Evolutionary conservation across 2,329 filamentous ascomycete species (phyloP), one percentile per base, ranked within the genome.

Genomic region (Lasiodiplodia citricola): DNA sequence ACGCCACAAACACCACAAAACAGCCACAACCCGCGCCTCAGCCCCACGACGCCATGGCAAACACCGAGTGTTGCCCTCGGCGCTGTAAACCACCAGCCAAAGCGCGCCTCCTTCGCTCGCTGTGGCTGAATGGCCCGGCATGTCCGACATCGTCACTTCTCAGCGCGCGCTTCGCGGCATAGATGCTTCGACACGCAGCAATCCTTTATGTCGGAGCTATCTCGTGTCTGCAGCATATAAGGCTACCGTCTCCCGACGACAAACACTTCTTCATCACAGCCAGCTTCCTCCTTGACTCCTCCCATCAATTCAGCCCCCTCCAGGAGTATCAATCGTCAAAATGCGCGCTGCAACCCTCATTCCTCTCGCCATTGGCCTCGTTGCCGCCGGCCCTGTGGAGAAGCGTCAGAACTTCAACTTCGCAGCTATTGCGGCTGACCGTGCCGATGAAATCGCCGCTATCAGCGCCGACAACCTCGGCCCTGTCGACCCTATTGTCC

Each of bases 281-380:
- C 55, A 67, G 21, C 38, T 58, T 28, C 16, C 37, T 57, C 28
- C 41, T 52, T 47, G 28, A 11, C 6, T 16, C 25, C 14, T 38
- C 31, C n/a, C 31, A 16, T 41, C 65, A 52, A 16, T 60, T 58
- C n/a, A 10, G 21, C 13, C 23, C 7, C 23, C 18, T 10, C 25
- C 11, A 25, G 50, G 41, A 37, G 41, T 11, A 16, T 37, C 65
- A 35, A n/a, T 25, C 25, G 2, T n/a, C 28, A 58, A 38, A 6
- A 60, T 67, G 55, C 65, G 65, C 47, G 44, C 65, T 16, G 37
- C 55, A 28, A 31, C 28, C 8, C n/a, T 67, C 21, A 55, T 67
- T 18, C 56, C 65, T 13, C 28, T 67, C 4, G 65, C 65, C 44
- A 52, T 67, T 67, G 65, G 65, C 65, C 55, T 67, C 10, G 65